Base-by-base conservation (phyloP, 306 rosid species). In the Cajanus cajan region DNA sequence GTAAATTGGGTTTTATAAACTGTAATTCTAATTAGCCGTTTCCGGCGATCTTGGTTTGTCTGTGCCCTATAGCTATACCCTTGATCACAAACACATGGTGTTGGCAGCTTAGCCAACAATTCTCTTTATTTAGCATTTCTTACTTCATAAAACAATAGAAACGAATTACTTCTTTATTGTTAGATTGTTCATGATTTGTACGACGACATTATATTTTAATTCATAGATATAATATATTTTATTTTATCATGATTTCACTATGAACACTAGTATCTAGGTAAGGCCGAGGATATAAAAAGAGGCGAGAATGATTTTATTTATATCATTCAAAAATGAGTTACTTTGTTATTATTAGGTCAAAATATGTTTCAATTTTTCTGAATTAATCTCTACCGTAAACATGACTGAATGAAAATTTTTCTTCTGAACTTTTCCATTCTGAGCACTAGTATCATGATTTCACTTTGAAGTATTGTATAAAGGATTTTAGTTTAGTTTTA, bases 1-100 rank as follows among this genome's bases (percentile, higher is more conserved):
- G 66, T 40, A 63, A 18, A 73, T 22, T 82, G 65, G 59, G 47
- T 77, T 82, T 71, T 21, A 57, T 9, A 50, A 15, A 48, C 41
- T 52, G 8, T 63, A 21, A 70, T 70, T 82, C 78, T 69, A 74
- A 68, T 50, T 61, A 63, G 68, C 73, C 82, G 59, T 18, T 74
- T 77, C 51, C 24, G 71, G 39, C 57, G 21, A 11, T n/a, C 16
- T 11, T 8, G 57, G 68, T 69, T 66, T 24, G 73, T 28, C 28
- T 13, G 74, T 59, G 68, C 40, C n/a, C 10, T 44, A 39, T 19
- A 39, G 74, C 34, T 16, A 54, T 43, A 22, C 45, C 78, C 65
- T 51, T 84, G 3, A 13, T 39, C 55, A 6, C 75, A 63, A 16
- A 31, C 15, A 22, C 73, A 63, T 22, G 40, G 43, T 31, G 45